phyloP scores from a whole-genome alignment of 768 basidiomycete genomes.

The Termitomyces sp. region DNA sequence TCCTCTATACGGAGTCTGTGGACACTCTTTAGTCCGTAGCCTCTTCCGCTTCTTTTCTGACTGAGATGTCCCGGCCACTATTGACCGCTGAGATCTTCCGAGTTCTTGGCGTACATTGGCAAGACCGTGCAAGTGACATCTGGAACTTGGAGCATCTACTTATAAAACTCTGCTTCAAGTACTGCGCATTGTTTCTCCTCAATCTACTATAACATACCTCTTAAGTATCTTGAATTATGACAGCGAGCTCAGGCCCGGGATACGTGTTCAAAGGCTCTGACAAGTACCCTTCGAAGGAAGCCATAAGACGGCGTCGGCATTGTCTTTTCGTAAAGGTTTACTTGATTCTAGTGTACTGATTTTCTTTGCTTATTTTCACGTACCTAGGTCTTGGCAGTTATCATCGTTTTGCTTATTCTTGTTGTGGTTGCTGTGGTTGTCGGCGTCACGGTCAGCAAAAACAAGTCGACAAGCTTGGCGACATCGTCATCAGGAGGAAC shows the following conservation, averaged over 20 bases:
- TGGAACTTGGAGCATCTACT: not conserved
- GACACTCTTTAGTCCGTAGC: not conserved
- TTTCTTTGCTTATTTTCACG: not conserved
- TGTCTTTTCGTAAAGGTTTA: not conserved
- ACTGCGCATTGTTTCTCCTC: slow-evolving; percentile 5
- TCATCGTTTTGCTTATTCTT: slow-evolving; percentile 45
- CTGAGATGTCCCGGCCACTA: not conserved
- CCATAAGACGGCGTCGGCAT: not conserved
- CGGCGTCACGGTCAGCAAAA: slow-evolving; percentile 63
- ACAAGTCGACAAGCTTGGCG: slow-evolving; percentile 28
- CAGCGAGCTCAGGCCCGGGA: not conserved
- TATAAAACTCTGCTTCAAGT: not conserved
- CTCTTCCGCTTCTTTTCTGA: not conserved
- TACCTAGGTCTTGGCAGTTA: slow-evolving; percentile 48
- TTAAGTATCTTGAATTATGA: not conserved
- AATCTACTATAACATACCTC: not conserved
- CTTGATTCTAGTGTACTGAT: not conserved
- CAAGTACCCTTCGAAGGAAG: not conserved
- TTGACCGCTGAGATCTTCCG: not conserved
- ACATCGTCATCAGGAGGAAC: slow-evolving; percentile 15
- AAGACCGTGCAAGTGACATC: slow-evolving; percentile 5
- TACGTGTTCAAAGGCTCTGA: not conserved
- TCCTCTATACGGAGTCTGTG: not conserved
- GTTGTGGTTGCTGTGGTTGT: slow-evolving; percentile 54
- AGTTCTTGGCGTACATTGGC: slow-evolving; percentile 2